These are phyloP conservation scores for Diaporthe humulicola DNA, from an alignment of 2,329 filamentous ascomycete genomes.

Conservation along the genomic window DNA sequence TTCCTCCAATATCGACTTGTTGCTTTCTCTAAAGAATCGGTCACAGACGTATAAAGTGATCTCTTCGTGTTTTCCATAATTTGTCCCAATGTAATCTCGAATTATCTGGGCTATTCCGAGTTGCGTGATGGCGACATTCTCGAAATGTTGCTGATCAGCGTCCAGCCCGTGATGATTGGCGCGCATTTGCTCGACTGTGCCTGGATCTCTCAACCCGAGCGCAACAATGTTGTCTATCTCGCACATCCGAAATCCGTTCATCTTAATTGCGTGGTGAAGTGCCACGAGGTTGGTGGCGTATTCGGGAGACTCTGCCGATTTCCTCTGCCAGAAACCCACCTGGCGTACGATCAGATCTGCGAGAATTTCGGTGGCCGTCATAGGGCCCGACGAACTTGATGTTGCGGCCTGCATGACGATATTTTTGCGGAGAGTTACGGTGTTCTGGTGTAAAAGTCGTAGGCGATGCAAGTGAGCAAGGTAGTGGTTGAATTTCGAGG, in stretches of 20 bases:
- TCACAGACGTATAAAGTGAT: not conserved
- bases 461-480: not conserved
- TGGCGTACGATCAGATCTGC: not conserved
- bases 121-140: not conserved
- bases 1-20: not conserved
- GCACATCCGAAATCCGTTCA: not conserved
- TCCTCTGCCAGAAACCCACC: not conserved
- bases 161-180: not conserved
- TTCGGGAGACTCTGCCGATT: not conserved
- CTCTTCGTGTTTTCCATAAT: not conserved
- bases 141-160: not conserved
- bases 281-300: not conserved
- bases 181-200: not conserved
- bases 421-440: not conserved
- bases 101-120: not conserved
- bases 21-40: not conserved
- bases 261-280: not conserved
- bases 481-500: not conserved
- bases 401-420: not conserved
- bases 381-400: not conserved
- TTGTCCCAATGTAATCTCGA: not conserved
- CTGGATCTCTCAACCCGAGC: not conserved
- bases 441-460: not conserved
- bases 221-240: not conserved
- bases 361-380: not conserved